Conservation (phyloP, 331 rosid species). For the Malus hybrid region DNA sequence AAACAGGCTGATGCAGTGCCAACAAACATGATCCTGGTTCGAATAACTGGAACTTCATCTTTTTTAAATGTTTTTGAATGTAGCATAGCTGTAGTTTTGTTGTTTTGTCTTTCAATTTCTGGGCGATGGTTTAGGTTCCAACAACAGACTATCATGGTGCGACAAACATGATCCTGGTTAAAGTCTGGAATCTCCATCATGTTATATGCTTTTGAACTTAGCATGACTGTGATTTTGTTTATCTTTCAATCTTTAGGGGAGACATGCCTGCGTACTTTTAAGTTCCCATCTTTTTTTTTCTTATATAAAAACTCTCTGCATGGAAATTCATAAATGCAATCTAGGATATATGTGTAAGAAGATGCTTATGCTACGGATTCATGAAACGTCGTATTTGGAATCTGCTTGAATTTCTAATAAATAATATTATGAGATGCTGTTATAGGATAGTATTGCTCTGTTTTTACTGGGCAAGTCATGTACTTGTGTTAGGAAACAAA, state of each 20-base stretch:
- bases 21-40: slow-evolving; percentile 15
- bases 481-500: background rate
- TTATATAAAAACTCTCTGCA: background rate
- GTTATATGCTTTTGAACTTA: background rate
- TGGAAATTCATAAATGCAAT: background rate
- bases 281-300: background rate
- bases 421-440: background rate
- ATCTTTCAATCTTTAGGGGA: background rate
- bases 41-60: background rate
- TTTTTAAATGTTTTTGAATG: background rate
- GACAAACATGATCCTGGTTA: background rate
- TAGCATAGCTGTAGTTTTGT: background rate
- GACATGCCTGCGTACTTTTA: background rate
- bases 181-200: background rate
- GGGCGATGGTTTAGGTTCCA: background rate
- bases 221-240: background rate
- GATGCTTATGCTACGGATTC: background rate
- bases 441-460: background rate
- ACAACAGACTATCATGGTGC: background rate
- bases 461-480: background rate
- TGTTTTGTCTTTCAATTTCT: background rate
- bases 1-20: slow-evolving; percentile 9
- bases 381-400: background rate
- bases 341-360: background rate
- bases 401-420: background rate